Evolutionary conservation across 768 basidiomycete species (phyloP).

Genomic region (button mushroom (Agaricus bisporus)): DNA sequence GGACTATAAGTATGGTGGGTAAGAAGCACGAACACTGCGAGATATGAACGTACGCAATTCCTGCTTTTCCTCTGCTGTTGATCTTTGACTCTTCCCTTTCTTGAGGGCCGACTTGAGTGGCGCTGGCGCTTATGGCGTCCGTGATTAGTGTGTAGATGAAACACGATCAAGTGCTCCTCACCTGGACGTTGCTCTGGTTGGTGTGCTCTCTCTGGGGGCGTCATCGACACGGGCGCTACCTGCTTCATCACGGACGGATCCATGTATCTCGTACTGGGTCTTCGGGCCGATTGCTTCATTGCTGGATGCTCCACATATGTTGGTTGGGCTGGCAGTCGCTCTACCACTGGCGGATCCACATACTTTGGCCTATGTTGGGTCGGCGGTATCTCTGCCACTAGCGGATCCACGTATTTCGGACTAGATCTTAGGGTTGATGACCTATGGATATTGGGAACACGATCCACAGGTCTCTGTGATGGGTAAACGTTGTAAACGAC

Average conservation of each 20-base stretch:
- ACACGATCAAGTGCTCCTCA: background rate
- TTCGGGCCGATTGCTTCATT: background rate
- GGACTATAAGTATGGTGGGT: background rate
- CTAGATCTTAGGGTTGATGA: background rate
- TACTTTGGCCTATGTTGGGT: no score
- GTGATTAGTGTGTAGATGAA: background rate
- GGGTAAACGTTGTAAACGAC: no score
- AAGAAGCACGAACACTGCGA: background rate
- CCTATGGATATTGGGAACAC: background rate
- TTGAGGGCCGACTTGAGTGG: slow-evolving; percentile 11
- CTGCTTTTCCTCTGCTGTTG: background rate
- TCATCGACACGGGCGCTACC: background rate
- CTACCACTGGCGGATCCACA: no score
- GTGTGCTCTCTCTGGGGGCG: background rate
- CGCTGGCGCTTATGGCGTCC: background rate
- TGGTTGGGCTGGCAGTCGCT: no score
- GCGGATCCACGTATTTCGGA: slow-evolving; percentile 1
- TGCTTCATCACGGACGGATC: background rate
- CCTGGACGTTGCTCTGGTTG: slow-evolving; percentile 4
- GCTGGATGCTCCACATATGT: no score
- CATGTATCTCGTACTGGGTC: background rate
- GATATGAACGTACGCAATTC: slow-evolving; percentile 5
- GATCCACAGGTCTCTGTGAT: no score
- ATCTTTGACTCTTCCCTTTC: background rate
- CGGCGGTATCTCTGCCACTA: background rate